These are phyloP conservation scores for Leavenworthia alabamica DNA, from an alignment of 345 rosid species.

Conservation along the genomic window DNA sequence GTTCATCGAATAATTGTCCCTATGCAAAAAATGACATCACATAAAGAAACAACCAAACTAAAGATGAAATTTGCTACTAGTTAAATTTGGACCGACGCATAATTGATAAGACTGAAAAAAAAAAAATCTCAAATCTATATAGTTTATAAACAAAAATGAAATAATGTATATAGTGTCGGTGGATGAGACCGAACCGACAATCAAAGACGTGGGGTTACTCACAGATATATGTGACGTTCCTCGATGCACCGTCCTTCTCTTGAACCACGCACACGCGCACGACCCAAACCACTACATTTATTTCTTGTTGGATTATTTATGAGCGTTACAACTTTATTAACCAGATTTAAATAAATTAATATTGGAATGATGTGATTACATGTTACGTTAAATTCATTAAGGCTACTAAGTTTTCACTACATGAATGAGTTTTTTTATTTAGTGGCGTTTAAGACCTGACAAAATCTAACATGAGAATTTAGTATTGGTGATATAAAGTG, in stretches of 20 bases:
- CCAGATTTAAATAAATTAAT: background rate
- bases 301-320: slow-evolving; percentile 21
- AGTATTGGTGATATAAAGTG: background rate
- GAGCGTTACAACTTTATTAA: background rate
- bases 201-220: slow-evolving; percentile 32
- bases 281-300: slow-evolving; percentile 17
- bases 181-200: slow-evolving; percentile 35
- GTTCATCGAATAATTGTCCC: slow-evolving; percentile 5
- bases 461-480: background rate
- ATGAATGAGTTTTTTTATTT: background rate
- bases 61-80: slow-evolving; percentile 21
- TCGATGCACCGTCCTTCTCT: slow-evolving; percentile 23
- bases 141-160: slow-evolving; percentile 11
- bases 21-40: slow-evolving; percentile 19
- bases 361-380: background rate
- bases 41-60: slow-evolving; percentile 17
- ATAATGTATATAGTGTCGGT: slow-evolving; percentile 25
- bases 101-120: slow-evolving; percentile 6
- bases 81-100: slow-evolving; percentile 27
- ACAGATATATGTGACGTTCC: slow-evolving; percentile 25
- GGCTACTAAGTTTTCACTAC: too few relatives aligned
- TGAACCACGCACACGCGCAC: slow-evolving; percentile 27
- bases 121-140: background rate
- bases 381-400: slow-evolving; percentile 10
- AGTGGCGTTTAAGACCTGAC: background rate